Evolutionary conservation across 495 filamentous ascomycete genomes (phyloP).

Genomic region (Penicillium odoratum): DNA sequence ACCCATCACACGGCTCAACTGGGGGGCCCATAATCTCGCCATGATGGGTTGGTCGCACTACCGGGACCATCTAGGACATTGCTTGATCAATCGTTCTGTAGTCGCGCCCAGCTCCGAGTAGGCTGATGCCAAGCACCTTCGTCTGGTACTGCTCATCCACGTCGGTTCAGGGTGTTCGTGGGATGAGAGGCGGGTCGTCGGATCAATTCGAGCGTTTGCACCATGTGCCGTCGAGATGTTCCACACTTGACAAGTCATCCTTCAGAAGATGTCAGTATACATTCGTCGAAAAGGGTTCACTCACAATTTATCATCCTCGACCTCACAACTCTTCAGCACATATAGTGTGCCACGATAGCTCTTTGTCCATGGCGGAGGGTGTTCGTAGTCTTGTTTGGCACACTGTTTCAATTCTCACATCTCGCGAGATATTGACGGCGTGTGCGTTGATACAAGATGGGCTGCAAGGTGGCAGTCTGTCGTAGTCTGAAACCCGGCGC

Average conservation of each 20-base stretch:
- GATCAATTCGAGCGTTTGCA: neutral
- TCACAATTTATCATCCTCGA: conserved; percentile 5
- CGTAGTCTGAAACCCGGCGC: too few relatives aligned
- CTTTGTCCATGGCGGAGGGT: neutral
- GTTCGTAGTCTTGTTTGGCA: too few relatives aligned
- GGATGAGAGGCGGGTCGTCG: too few relatives aligned
- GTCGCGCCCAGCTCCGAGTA: conserved; percentile 1
- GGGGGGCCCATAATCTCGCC: neutral
- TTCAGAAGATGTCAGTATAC: conserved; percentile 1
- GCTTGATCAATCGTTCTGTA: conserved; percentile 2
- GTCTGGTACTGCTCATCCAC: neutral
- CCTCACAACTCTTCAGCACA: neutral
- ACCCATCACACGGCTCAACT: neutral
- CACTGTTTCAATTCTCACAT: too few relatives aligned
- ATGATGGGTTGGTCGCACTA: conserved; percentile 5
- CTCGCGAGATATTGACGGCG: too few relatives aligned
- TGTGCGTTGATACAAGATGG: too few relatives aligned
- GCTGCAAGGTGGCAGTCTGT: too few relatives aligned
- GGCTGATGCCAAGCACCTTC: neutral
- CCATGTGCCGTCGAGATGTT: neutral
- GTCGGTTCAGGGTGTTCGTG: neutral
- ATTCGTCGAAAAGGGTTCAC: neutral
- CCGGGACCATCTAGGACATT: neutral
- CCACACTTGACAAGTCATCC: neutral
- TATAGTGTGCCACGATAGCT: conserved; percentile 2